Conservation (phyloP, 2,329 filamentous ascomycete species). For the Fusarium irregulare region DNA sequence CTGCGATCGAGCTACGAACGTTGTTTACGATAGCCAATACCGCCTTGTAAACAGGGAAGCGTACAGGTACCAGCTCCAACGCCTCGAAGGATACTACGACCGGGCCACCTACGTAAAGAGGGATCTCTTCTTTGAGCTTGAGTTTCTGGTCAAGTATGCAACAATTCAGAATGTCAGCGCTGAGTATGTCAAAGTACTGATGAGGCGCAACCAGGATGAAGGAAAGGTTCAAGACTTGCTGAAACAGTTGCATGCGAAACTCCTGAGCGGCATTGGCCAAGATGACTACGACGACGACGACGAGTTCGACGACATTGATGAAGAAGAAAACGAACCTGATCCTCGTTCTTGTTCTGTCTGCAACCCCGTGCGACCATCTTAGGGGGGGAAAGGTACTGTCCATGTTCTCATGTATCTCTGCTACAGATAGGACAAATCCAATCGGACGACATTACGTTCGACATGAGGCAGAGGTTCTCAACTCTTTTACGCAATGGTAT, state of each 20-base stretch:
- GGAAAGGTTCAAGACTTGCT: not conserved
- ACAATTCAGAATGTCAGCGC: not conserved
- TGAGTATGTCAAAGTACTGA: not conserved
- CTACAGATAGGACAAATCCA: too few species aligned
- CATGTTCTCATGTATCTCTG: too few species aligned
- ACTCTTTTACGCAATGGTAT: too few species aligned
- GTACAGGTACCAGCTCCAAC: accelerated
- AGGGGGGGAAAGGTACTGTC: too few species aligned
- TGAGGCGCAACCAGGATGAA: not conserved
- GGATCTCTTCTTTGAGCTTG: not conserved
- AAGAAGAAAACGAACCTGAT: not conserved
- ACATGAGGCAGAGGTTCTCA: too few species aligned
- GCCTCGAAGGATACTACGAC: not conserved
- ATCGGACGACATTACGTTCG: too few species aligned
- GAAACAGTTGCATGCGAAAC: not conserved
- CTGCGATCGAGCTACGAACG: not conserved
- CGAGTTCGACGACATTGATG: too few species aligned
- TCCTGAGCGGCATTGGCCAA: not conserved
- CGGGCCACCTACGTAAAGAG: accelerated
- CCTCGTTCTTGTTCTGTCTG: not conserved
- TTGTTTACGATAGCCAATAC: not conserved
- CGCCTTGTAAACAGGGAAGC: not conserved
- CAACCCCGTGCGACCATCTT: not conserved
- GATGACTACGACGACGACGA: not conserved
- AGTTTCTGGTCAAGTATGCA: conserved; percentile 11